Conservation (phyloP, 179 eudicot genomes). For the Beta macrorhiza region DNA sequence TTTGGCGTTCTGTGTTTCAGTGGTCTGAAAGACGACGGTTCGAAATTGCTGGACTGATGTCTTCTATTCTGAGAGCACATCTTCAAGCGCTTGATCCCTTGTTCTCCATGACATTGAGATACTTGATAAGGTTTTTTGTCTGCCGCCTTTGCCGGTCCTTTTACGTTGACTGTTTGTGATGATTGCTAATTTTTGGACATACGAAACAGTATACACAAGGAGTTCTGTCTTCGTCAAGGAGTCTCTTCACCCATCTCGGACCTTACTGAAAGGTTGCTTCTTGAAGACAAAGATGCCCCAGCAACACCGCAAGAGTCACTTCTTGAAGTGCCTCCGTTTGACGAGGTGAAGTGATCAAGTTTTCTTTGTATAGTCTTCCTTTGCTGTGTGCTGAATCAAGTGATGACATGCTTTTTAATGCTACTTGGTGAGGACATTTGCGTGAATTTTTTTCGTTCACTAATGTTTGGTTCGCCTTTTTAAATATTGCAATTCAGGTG, state of each 20-base stretch:
- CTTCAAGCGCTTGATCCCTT: constrained; percentile 86
- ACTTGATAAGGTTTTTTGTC: constrained; percentile 70
- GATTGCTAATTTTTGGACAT: constrained; percentile 12
- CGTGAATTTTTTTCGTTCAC: not conserved
- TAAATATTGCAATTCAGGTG: constrained; percentile 43
- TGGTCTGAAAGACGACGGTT: constrained; percentile 85
- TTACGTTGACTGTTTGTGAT: not conserved
- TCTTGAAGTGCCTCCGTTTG: constrained; percentile 80
- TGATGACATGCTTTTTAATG: not conserved
- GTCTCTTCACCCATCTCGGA: constrained; percentile 78
- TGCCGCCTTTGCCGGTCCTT: not conserved
- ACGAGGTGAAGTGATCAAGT: constrained; percentile 57
- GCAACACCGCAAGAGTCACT: constrained; percentile 73
- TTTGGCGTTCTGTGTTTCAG: constrained; percentile 41
- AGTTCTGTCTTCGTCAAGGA: constrained; percentile 84
- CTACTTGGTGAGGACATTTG: too few species aligned
- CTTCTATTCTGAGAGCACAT: constrained; percentile 81
- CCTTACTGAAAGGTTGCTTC: constrained; percentile 90
- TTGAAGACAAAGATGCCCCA: constrained; percentile 86
- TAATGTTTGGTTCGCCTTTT: not conserved
- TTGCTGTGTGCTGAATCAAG: not conserved
- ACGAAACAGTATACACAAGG: constrained; percentile 77
- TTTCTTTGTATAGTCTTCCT: not conserved
- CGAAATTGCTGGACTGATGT: constrained; percentile 84
- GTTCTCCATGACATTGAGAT: constrained; percentile 79